Evolutionary conservation across 192 early-diverging fungal species (phyloP).

Genomic region (Coemansia sp.): DNA sequence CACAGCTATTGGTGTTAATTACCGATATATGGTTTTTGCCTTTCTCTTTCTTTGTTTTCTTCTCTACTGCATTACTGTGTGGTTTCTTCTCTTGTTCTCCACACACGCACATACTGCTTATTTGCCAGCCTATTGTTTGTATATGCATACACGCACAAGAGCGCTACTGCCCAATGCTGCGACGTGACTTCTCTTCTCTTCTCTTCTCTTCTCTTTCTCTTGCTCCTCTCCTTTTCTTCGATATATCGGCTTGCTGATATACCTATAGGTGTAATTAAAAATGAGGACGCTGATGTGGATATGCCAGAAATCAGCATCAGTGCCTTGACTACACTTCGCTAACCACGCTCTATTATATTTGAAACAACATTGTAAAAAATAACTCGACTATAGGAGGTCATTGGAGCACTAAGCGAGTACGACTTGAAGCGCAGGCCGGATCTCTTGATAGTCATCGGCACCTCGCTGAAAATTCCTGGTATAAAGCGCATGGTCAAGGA

Average conservation of each 20-base stretch:
- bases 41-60: neutral
- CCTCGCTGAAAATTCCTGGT: slow-evolving; percentile 54
- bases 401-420: slow-evolving; percentile 41
- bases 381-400: slow-evolving; percentile 44
- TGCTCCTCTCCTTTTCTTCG: neutral
- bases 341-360: no score
- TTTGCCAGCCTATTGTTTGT: neutral
- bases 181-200: no score
- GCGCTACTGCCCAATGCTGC: no score
- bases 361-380: no score
- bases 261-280: no score
- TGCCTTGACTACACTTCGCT: no score
- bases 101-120: neutral
- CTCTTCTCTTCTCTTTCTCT: neutral
- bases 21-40: neutral
- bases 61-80: neutral
- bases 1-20: neutral
- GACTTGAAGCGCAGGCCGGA: slow-evolving; percentile 52
- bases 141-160: neutral
- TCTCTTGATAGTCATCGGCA: slow-evolving; percentile 56
- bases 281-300: no score
- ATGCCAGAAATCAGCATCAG: no score
- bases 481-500: slow-evolving; percentile 54
- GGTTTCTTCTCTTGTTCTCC: neutral
- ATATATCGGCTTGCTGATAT: no score